Base-by-base conservation (phyloP, 768 basidiomycete genomes). In the Gloeostereum incarnatum region DNA sequence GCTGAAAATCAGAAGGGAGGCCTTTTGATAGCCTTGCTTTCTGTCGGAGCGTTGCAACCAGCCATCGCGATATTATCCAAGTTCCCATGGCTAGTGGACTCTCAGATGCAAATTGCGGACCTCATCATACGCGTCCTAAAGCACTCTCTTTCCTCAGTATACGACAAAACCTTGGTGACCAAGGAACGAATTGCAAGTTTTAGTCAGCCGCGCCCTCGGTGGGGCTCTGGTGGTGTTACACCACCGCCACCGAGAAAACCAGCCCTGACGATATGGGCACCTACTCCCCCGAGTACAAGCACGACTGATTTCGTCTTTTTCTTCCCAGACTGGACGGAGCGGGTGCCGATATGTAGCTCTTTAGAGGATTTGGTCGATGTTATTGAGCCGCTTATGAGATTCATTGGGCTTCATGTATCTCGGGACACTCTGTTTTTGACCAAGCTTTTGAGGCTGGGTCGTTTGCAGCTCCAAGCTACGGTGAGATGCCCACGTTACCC, bases 301-400 rank as follows among this genome's bases (percentile, higher is more conserved):
- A 69, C 66, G 3, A 71, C 69, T n/a, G 77, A 82, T 36, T 94
- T 89, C 49, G 73, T 88, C 4, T 96, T 88, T 67, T 97, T 96
- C 69, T 94, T 81, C 56, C 84, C 89, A 9, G 68, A 78, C 40
- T 97, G 92, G 92, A 56, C 61, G 10, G 73, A 81, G 31, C 68
- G 71, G 35, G 62, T 93, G 21, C 87, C 86, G 4, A 48, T 78
- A 21, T 82, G 82, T 52, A 59, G 63, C 5, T 63, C 65, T 0
- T 53, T 77, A 35, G 79, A 81, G 30, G 91, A 94, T 49, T 55
- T 96, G 24, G 62, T 75, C 41, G 70, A 78, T 49, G 75, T 91
- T 31, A 69, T 89, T 19, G 79, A 90, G 45, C 85, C 89, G 11
- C 62, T 92, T 27, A 68, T 96, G 65, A 68, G 68, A 39, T 85